These are phyloP conservation scores for Xylaria scruposa DNA, from an alignment of 495 filamentous ascomycete genomes.

Conservation along the genomic window DNA sequence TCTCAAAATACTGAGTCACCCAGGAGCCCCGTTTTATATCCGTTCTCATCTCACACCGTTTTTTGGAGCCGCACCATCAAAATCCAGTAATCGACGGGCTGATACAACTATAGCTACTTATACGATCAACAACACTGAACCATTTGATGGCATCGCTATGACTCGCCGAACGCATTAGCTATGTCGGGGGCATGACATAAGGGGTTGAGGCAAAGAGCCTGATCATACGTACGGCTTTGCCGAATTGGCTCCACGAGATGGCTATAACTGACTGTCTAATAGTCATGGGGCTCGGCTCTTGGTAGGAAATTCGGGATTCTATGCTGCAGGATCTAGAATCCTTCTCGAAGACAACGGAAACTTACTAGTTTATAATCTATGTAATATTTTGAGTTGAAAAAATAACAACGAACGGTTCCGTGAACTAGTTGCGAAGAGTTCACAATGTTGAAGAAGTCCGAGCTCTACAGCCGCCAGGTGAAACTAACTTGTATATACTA, in stretches of 20 bases:
- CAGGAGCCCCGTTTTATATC: not conserved
- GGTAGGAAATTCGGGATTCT: not conserved
- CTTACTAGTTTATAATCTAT: not conserved
- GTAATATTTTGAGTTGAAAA: not conserved
- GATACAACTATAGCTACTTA: not conserved
- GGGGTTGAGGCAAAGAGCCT: not conserved
- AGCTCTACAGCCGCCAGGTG: not conserved
- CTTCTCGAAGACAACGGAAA: slow-evolving; percentile 2
- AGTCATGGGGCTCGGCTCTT: not conserved
- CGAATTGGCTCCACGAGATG: not conserved
- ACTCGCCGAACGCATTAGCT: slow-evolving; percentile 3
- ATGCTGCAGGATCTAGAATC: slow-evolving; percentile 9
- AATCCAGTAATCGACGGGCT: not conserved
- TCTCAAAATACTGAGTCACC: not conserved
- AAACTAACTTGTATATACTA: slow-evolving; percentile 1
- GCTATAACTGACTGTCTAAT: not conserved
- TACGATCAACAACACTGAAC: not conserved
- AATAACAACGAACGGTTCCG: not conserved
- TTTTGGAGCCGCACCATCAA: not conserved
- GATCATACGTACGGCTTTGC: slow-evolving; percentile 2
- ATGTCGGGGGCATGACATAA: not conserved
- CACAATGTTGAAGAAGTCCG: not conserved
- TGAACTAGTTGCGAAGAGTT: not conserved
- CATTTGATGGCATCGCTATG: not conserved
- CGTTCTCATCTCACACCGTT: too few relatives aligned